Base-by-base conservation (phyloP, 805 yeast genomes). In the Trichomonascus vanleenenianus region DNA sequence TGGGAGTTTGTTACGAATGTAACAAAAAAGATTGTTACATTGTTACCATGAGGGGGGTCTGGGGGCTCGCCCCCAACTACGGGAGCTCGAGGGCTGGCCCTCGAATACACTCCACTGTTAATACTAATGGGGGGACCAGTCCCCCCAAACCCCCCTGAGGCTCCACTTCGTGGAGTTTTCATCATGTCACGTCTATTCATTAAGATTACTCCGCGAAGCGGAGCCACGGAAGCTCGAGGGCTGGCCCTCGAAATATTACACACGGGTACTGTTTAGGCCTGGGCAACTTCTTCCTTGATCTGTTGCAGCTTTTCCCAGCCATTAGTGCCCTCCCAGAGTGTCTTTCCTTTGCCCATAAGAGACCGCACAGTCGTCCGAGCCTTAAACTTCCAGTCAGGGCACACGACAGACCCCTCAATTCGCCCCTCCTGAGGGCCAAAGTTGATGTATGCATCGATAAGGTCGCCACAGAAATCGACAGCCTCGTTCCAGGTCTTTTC, bases 331-430 rank as follows among this genome's bases (percentile, higher is more conserved):
- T 84, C 89, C 96, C 96, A 88, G 51, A 73, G 73, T 19, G 71
- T 67, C 56, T 76, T 82, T 7, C 96, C 96, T 58, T 81, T 83
- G 14, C 91, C 79, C 76, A 85, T 73, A 52, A 88, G 68, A 1
- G 85, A 75, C 57, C 94, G 74, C 16, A 88, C 73, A 1, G 85
- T 70, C 12, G 84, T 73, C 50, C 81, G 74, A 1, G 95, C 81
- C 61, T 87, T 87, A 65, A 82, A 85, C 58, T 78, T 83, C 97
- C 97, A 89, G 59, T 88, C 95, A 58, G 81, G 79, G 62, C 96
- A 88, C 8, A 89, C 94, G n/a, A 82, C 53, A 60, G 84, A 86
- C 16, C 82, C 94, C 2, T 86, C 88, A 19, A 83, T 83, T 54
- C 64, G 58, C 14, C 71, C 71, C 19, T 57, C 62, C 41, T 78